Base-by-base conservation (phyloP, 2,329 filamentous ascomycete species). In the Talaromyces sp. region DNA sequence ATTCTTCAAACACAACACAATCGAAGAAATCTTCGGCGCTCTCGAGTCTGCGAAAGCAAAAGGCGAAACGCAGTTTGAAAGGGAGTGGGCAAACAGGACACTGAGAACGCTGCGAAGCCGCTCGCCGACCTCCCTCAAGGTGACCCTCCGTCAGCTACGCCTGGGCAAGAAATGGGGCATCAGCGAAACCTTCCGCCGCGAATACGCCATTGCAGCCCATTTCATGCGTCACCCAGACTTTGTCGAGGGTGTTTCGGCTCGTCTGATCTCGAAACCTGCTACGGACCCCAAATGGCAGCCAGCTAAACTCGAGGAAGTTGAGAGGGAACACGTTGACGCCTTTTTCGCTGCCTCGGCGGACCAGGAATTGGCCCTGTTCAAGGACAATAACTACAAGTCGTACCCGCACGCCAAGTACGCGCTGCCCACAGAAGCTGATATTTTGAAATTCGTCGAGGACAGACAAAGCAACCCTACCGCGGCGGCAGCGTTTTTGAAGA, bases 171-270 rank as follows among this genome's bases (percentile, higher is more conserved):
- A 81, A 36, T 98, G 95, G 95, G 82, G 83, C 65, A 96, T 99
- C 69, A 80, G 84, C 17, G 85, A 96, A 77, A 88, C 93, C 0
- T 99, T 98, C 82, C 82, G 88, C 72, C 87, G 87, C 65, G 95
- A 99, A 80, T 85, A 95, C 77, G 84, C 89, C 71, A 92, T 99
- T 63, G 92, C 93, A 1, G 80, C 84, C 62, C 85, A 87, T 65
- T 98, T 99, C 80, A 98, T 99, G 93, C 82, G 83, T 61, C 89
- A 95, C 73, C 89, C 86, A 4, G 95, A 99, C 76, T 99, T 99
- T 71, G 87, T 87, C 51, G 91, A 96, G 77, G 95, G 95, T 59
- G 93, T 99, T n/a, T 86, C 86, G 57, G 88, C 92, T 27, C 84
- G 89, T 55, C 83, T 99, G 47, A 84, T 95, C 68, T 83, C 86